Evolutionary conservation across 2,329 filamentous ascomycete species (phyloP).

Genomic region (Diplodia sapinea): DNA sequence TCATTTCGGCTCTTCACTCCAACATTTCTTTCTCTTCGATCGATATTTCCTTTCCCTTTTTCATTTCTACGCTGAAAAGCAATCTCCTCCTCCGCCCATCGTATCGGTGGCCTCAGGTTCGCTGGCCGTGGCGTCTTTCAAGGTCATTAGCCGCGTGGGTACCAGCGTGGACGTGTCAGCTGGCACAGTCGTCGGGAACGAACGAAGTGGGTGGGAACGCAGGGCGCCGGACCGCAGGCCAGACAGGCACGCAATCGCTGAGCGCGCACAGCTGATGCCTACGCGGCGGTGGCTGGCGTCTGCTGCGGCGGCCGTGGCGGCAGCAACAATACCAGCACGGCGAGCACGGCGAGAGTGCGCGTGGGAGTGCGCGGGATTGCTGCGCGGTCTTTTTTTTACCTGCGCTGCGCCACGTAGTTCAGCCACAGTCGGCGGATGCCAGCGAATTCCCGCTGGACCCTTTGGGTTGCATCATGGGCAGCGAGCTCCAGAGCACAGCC

Average conservation of each 20-base stretch:
- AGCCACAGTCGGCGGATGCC: conserved; percentile 15
- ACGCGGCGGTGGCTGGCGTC: conserved; percentile 25
- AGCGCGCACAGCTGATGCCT: conserved; percentile 17
- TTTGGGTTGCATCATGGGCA: conserved; percentile 30
- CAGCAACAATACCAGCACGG: background rate
- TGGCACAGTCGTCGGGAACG: conserved; percentile 6
- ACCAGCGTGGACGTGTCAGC: conserved; percentile 7
- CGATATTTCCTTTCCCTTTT: too few relatives aligned
- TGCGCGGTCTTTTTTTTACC: conserved; percentile 9
- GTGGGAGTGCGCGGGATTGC: background rate
- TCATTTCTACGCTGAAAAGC: too few relatives aligned
- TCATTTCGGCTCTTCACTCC: too few relatives aligned
- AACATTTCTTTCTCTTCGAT: too few relatives aligned
- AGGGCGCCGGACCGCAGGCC: conserved; percentile 2
- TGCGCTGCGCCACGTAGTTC: conserved; percentile 21
- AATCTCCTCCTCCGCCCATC: background rate
- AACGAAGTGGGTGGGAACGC: background rate
- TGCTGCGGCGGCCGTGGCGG: background rate
- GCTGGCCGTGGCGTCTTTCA: background rate
- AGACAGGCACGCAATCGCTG: conserved; percentile 16
- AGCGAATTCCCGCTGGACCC: conserved; percentile 13
- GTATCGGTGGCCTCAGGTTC: background rate
- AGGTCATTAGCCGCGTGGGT: background rate
- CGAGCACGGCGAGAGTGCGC: background rate
- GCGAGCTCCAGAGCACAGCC: conserved; percentile 27